Evolutionary conservation across 495 filamentous ascomycete species (phyloP).

Genomic region (Lineolata rhizophorae): DNA sequence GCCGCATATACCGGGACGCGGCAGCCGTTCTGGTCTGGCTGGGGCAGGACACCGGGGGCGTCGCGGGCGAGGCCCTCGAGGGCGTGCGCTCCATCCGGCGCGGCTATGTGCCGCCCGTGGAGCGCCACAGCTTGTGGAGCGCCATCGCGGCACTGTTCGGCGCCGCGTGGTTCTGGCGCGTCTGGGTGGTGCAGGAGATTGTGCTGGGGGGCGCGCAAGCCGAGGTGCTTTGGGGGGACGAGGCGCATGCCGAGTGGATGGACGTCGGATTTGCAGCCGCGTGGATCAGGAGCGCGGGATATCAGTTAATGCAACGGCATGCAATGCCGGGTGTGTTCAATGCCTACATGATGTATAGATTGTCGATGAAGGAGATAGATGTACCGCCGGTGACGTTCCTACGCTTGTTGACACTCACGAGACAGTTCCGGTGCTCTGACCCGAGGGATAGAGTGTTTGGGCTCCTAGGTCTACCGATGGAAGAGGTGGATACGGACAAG

Average conservation of each 20-base stretch:
- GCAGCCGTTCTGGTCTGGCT: not conserved
- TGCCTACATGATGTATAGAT: slow-evolving; percentile 8
- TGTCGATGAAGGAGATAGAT: not conserved
- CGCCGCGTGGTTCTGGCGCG: not conserved
- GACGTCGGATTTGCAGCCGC: not conserved
- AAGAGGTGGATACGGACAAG: slow-evolving; percentile 1
- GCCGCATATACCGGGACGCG: not conserved
- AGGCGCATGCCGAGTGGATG: slow-evolving; percentile 3
- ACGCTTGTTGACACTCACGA: slow-evolving; percentile 6
- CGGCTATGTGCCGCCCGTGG: not conserved
- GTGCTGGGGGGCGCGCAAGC: not conserved
- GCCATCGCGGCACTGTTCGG: not conserved
- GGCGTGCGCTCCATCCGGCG: not conserved
- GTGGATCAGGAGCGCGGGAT: slow-evolving; percentile 1
- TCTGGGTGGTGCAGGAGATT: slow-evolving; percentile 1
- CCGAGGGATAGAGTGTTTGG: slow-evolving; percentile 9
- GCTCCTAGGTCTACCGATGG: slow-evolving; percentile 8
- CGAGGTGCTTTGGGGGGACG: slow-evolving; percentile 6
- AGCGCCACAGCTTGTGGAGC: not conserved
- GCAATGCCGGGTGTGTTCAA: slow-evolving; percentile 4
- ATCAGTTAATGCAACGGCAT: slow-evolving; percentile 4
- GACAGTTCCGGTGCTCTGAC: slow-evolving; percentile 6
- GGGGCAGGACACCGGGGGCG: not conserved
- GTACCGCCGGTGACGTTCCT: slow-evolving; percentile 5
- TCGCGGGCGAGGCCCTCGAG: not conserved